A percentile compares a stretch with the other conserved stretches of the same genome.
Conservation (phyloP, 192 early-diverging fungal genomes). For the Chytriomyces hyalinus region DNA sequence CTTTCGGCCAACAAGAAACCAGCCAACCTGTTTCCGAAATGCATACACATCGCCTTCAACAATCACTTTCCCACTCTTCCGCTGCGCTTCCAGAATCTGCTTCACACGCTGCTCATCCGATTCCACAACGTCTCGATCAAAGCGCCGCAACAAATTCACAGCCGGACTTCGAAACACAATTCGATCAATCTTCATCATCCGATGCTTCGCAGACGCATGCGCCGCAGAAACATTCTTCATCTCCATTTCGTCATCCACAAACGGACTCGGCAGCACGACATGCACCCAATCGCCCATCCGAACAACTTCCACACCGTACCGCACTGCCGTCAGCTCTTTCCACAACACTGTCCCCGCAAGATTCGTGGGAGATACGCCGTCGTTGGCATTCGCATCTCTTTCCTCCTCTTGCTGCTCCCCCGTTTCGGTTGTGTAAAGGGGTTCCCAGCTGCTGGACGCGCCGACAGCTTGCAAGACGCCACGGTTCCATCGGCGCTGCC, state of each 20-base stretch:
- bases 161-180: slow-evolving; percentile 23
- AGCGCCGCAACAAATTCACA: neutral
- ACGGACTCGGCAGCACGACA: slow-evolving; percentile 27
- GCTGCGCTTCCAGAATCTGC: neutral
- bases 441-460: slow-evolving; percentile 19
- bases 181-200: slow-evolving; percentile 23
- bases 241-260: neutral
- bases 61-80: slow-evolving; percentile 19
- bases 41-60: slow-evolving; percentile 39
- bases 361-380: neutral
- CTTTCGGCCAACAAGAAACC: slow-evolving; percentile 20
- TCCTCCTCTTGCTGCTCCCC: too few species aligned
- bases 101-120: neutral
- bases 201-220: slow-evolving; percentile 12
- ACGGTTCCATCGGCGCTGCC: slow-evolving; percentile 36
- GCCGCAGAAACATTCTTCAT: neutral
- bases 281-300: slow-evolving; percentile 21
- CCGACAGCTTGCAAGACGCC: slow-evolving; percentile 33
- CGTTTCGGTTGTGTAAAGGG: neutral
- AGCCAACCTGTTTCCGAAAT: slow-evolving; percentile 15
- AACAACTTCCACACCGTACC: slow-evolving; percentile 26
- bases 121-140: slow-evolving; percentile 1
- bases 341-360: slow-evolving; percentile 5
- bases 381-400: too few species aligned
- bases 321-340: slow-evolving; percentile 8